Evolutionary conservation across 768 basidiomycete genomes (phyloP).

Genomic region (Kwoniella sp.): DNA sequence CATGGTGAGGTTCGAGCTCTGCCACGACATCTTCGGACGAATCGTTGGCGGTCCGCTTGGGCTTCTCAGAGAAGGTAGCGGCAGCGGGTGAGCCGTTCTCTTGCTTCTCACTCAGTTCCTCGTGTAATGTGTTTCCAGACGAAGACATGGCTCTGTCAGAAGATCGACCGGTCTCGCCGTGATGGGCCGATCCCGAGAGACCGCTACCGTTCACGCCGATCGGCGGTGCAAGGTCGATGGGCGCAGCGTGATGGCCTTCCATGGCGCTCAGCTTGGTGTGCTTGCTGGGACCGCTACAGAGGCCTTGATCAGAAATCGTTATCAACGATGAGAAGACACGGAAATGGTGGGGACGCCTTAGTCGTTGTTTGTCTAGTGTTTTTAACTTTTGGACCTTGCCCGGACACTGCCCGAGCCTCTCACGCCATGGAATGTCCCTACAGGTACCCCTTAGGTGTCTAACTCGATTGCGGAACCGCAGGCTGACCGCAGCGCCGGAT

Average conservation of each 20-base stretch:
- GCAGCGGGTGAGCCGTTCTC: background rate
- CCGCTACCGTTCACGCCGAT: conserved; percentile 3
- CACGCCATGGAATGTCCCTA: no score
- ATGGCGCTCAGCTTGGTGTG: background rate
- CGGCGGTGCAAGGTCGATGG: conserved; percentile 11
- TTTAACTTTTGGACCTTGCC: no score
- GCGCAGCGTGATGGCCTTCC: background rate
- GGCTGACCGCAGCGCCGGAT: no score
- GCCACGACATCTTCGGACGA: conserved; percentile 39
- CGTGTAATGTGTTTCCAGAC: conserved; percentile 19
- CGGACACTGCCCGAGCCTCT: no score
- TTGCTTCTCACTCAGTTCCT: conserved; percentile 7
- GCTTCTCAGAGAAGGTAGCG: background rate
- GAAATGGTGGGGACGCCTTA: no score
- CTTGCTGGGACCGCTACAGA: background rate
- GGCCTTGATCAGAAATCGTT: background rate
- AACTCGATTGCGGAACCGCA: no score
- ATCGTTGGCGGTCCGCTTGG: conserved; percentile 14
- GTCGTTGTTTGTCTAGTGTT: no score
- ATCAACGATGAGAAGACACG: no score
- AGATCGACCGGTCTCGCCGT: no score
- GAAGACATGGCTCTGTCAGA: conserved; percentile 4
- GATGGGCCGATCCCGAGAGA: no score
- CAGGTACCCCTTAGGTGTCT: no score
- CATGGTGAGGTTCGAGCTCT: conserved; percentile 29